Percentiles rank a stretch among this genome's conserved stretches.
These are phyloP conservation scores for Botrytis hyacinthi DNA, from an alignment of 2,329 filamentous ascomycete genomes.

Conservation along the genomic window DNA sequence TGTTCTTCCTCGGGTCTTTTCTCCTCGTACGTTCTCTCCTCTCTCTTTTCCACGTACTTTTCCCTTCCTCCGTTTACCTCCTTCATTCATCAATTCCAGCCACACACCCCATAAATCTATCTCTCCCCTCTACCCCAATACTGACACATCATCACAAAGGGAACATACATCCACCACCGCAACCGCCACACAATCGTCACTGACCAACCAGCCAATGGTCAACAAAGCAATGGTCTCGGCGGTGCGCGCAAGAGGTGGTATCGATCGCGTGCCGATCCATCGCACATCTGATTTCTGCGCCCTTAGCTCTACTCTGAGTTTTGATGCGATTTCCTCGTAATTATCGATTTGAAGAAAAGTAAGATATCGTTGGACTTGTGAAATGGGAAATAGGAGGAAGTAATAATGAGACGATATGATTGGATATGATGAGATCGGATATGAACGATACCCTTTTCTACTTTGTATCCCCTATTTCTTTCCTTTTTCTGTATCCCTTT, in stretches of 20 bases:
- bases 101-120: background rate
- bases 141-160: conserved; percentile 3
- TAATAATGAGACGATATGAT: background rate
- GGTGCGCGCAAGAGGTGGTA: conserved; percentile 23
- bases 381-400: background rate
- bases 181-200: conserved; percentile 1
- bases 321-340: background rate
- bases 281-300: background rate
- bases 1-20: conserved; percentile 31
- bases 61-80: conserved; percentile 23
- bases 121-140: background rate
- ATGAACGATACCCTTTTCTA: background rate
- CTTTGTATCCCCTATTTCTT: background rate
- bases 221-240: background rate
- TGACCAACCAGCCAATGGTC: background rate
- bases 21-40: conserved; percentile 24
- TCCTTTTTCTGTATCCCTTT: background rate
- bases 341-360: background rate
- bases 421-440: background rate
- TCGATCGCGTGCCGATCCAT: conserved; percentile 6
- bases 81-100: conserved; percentile 25
- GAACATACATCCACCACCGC: conserved; percentile 20
- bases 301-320: background rate
- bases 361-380: background rate
- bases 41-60: conserved; percentile 23